These are phyloP conservation scores for Verticillium nonalfalfae DNA, from an alignment of 2,329 filamentous ascomycete species.

Conservation along the genomic window DNA sequence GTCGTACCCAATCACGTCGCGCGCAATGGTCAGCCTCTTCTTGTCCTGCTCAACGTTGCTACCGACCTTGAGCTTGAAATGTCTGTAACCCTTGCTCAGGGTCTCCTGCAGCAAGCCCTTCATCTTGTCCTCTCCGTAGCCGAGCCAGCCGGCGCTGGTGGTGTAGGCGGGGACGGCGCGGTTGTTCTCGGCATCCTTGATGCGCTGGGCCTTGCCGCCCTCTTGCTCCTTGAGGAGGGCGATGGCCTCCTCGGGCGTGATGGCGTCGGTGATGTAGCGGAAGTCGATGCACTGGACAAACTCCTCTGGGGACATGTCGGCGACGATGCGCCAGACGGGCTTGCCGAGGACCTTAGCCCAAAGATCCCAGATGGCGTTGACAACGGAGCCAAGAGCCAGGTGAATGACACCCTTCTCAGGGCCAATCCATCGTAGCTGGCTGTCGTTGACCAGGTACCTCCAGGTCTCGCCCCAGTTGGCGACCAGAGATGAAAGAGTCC, in stretches of 20 bases:
- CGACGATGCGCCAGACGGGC: slow-evolving; percentile 85
- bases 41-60: slow-evolving; percentile 65
- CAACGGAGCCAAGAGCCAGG: slow-evolving; percentile 79
- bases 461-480: slow-evolving; percentile 82
- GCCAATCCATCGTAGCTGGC: slow-evolving; percentile 87
- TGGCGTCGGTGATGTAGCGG: slow-evolving; percentile 88
- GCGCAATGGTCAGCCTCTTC: slow-evolving; percentile 63
- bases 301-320: slow-evolving; percentile 84
- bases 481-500: slow-evolving; percentile 70
- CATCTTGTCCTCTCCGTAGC: slow-evolving; percentile 86
- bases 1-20: slow-evolving; percentile 77
- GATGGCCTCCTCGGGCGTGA: slow-evolving; percentile 79
- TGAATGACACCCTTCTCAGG: slow-evolving; percentile 94
- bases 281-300: slow-evolving; percentile 88
- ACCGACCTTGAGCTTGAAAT: slow-evolving; percentile 92
- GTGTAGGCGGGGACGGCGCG: slow-evolving; percentile 85
- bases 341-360: slow-evolving; percentile 84
- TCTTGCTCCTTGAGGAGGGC: slow-evolving; percentile 61
- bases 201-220: slow-evolving; percentile 60
- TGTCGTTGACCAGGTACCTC: slow-evolving; percentile 87
- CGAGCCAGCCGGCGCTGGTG: slow-evolving; percentile 86
- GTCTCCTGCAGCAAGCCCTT: slow-evolving; percentile 67
- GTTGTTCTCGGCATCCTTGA: slow-evolving; percentile 67
- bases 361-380: slow-evolving; percentile 93
- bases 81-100: slow-evolving; percentile 66